Percentiles rank a stretch among this genome's conserved stretches.
These are phyloP conservation scores for Coix lacrymajobi DNA, from an alignment of 176 grass and related monocot species.

Conservation along the genomic window DNA sequence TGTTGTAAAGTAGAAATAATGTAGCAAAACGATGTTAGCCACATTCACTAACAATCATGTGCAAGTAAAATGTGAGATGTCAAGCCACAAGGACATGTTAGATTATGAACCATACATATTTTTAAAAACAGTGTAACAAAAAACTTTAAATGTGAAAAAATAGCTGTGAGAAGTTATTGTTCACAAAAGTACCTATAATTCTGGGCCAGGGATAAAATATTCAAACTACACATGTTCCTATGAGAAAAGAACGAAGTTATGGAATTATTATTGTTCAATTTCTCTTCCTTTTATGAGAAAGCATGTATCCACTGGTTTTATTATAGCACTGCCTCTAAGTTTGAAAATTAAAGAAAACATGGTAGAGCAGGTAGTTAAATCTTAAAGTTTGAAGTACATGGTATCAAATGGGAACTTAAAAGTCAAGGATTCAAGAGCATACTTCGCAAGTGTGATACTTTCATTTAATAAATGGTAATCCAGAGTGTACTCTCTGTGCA, in stretches of 20 bases:
- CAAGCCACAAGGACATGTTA: not conserved
- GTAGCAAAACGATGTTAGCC: not conserved
- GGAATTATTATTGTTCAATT: not conserved
- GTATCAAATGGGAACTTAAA: constrained; percentile 5
- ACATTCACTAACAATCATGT: not conserved
- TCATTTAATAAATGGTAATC: constrained; percentile 91
- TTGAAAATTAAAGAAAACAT: not conserved
- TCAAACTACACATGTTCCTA: not conserved
- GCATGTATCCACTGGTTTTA: not conserved
- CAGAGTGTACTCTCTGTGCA: constrained; percentile 58
- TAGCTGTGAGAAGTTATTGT: not conserved
- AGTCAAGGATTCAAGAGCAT: constrained; percentile 1
- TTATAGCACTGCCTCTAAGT: not conserved
- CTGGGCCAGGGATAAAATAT: not conserved
- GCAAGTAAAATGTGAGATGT: not conserved
- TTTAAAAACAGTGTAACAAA: not conserved
- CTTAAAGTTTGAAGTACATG: not conserved
- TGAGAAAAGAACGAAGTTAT: not conserved
- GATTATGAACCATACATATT: not conserved
- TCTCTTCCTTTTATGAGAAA: constrained; percentile 13
- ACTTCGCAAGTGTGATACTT: constrained; percentile 25
- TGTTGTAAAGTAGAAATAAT: not conserved
- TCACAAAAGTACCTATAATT: constrained; percentile 5
- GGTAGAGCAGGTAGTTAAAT: not conserved
- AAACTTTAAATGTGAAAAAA: not conserved